phyloP scores from a whole-genome alignment of 176 grass and related monocot species.

The Oryza glumipatula region DNA sequence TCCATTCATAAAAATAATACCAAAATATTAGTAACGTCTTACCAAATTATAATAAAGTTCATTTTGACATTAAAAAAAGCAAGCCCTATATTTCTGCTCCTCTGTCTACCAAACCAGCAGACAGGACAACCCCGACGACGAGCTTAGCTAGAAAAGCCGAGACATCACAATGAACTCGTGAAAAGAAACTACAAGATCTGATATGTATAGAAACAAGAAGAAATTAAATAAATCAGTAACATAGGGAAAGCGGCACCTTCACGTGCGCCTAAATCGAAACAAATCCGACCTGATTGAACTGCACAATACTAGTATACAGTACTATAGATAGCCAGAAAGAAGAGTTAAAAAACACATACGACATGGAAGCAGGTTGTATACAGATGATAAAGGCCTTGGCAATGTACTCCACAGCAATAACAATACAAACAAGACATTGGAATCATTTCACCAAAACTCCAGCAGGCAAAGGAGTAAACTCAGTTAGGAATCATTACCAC shows the following conservation, averaged over 20 bases:
- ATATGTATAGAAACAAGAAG: background rate
- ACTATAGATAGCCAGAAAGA: background rate
- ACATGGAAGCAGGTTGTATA: background rate
- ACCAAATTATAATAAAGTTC: too few species aligned
- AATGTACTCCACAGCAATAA: background rate
- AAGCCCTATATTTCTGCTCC: background rate
- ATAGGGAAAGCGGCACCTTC: background rate
- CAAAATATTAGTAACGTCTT: too few species aligned
- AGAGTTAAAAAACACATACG: too few species aligned
- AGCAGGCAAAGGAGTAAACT: conserved; percentile 6
- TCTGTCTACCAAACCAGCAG: background rate
- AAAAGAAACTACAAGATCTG: background rate
- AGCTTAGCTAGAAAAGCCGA: background rate
- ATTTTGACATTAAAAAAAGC: too few species aligned
- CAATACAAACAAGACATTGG: background rate
- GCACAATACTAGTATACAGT: background rate
- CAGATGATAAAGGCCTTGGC: background rate
- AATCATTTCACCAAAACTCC: conserved; percentile 32
- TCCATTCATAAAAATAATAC: too few species aligned
- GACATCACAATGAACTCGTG: conserved; percentile 23
- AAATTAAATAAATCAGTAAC: background rate
- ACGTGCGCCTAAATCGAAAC: background rate
- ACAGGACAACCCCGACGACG: background rate
- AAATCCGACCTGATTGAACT: background rate
- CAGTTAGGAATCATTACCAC: conserved; percentile 49